Evolutionary conservation across 2,329 filamentous ascomycete species (phyloP), one percentile per base, ranked within the genome.

Genomic region (Metarhizium guizhouense): DNA sequence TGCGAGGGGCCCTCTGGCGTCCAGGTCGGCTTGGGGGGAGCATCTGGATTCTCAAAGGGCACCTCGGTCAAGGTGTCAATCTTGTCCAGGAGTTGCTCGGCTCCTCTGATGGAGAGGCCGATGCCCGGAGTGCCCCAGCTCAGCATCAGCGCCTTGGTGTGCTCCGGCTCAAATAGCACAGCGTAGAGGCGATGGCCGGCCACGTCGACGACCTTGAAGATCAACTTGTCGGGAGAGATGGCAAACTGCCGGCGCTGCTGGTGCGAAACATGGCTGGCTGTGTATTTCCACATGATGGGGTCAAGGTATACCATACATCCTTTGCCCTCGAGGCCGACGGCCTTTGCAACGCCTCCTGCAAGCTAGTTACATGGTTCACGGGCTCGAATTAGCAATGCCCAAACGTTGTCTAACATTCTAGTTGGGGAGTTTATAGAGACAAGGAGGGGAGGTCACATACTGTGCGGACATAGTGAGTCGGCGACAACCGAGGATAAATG

Each of bases 401-500:
- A 5, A 40, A 18, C 2, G 7, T 16, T 45, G 40, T 18, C n/a
- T 1, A 13, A 18, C n/a, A 42, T 14, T 14, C 2, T 6, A 6
- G 14, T 6, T 42, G 42, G n/a, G 6, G n/a, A 45, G 42, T 11
- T 20, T 45, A 16, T 2, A 25, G 14, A 3, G 11, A 3, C 2
- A 32, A 3, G 13, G n/a, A 16, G 20, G 13, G 14, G 49, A 40
- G 20, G 18, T 25, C 25, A 48, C 64, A 62, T 57, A 75, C 74
- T 61, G 65, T 56, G 3, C 64, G 66, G 18, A 67, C 64, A 34
- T 63, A 63, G 0, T 70, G 67, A n/a, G 68, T 74, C 1, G 77
- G 76, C 1, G 63, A 59, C 56, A 79, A 75, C 4, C 77, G 72
- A 11, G 77, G 77, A 51, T 79, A 79, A 32, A 79, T 68, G 55